Percentiles rank a stretch among this genome's conserved stretches.
phyloP scores from a whole-genome alignment of 805 yeast genomes.

The Lipomyces japonicus region DNA sequence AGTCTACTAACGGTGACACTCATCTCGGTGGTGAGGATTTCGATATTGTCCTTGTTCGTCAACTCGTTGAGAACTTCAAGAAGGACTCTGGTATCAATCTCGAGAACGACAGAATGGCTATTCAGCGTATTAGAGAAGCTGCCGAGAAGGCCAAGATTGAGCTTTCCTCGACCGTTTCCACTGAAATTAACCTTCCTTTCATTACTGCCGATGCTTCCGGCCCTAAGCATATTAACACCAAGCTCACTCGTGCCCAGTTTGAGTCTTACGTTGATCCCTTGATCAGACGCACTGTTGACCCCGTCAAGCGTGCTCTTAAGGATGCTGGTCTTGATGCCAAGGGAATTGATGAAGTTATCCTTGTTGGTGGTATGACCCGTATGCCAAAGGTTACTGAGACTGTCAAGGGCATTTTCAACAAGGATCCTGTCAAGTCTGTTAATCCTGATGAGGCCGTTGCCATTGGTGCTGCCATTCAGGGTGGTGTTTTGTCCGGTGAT shows the following conservation, averaged over 20 bases:
- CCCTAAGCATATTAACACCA: slow-evolving; percentile 72
- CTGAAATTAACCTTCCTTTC: slow-evolving; percentile 77
- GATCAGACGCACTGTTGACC: slow-evolving; percentile 67
- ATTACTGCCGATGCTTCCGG: slow-evolving; percentile 83
- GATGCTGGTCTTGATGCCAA: slow-evolving; percentile 68
- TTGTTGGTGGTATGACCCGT: slow-evolving; percentile 89
- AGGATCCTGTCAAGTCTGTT: slow-evolving; percentile 83
- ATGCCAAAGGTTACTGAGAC: slow-evolving; percentile 83
- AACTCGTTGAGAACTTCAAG: slow-evolving; percentile 75
- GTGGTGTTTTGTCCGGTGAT: slow-evolving; percentile 93
- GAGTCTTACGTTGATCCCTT: slow-evolving; percentile 64
- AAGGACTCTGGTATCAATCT: slow-evolving; percentile 66
- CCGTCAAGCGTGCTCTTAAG: slow-evolving; percentile 76
- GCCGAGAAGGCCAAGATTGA: slow-evolving; percentile 89
- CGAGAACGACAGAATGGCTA: slow-evolving; percentile 63
- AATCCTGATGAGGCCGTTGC: slow-evolving; percentile 95
- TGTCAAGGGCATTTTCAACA: slow-evolving; percentile 72
- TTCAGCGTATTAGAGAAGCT: slow-evolving; percentile 82
- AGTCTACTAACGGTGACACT: slow-evolving; percentile 95
- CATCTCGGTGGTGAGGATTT: slow-evolving; percentile 93
- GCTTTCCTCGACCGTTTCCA: slow-evolving; percentile 66
- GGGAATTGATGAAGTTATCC: slow-evolving; percentile 72
- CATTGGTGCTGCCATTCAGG: slow-evolving; percentile 97
- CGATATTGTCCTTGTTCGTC: slow-evolving; percentile 81
- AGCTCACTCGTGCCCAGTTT: slow-evolving; percentile 63